Evolutionary conservation across 2,329 filamentous ascomycete genomes (phyloP), one percentile per base, ranked within the genome.

Genomic region (Colletotrichum higginsianum): DNA sequence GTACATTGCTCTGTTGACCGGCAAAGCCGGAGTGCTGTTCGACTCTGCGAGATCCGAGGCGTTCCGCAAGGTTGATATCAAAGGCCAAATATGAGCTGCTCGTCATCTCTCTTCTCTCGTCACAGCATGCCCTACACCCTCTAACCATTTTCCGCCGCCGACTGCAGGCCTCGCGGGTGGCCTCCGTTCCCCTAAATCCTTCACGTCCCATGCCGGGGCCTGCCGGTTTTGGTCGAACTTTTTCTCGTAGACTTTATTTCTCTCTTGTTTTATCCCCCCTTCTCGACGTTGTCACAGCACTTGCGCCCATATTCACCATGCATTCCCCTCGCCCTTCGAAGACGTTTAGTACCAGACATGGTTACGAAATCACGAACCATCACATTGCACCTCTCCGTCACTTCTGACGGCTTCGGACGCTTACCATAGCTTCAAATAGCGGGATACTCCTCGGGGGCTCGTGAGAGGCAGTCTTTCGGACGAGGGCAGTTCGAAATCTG

Each of bases 61-160:
- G 60, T 97, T 98, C 83, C 89, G 90, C 79, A 92, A 91, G 80
- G 93, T 98, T 86, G 95, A 98, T 84, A 97, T 98, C 86, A 98
- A 98, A 86, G 95, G 96, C 79, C 96, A 98, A 84, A 97, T 98
- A 80, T 96, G 86, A 92, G 76, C 64, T 74, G 56, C 40, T 58
- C 67, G 66, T 58, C 47, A 47, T 71, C 42, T 66, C 58, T 72
- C 38, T 47, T 53, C 16, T 60, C 47, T 66, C 57, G 50, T 63
- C n/a, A 40, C 69, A 68, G 60, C n/a, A 40, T 71, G 66, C 69
- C 60, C 60, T 58, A 55, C 53, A 72, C 66, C 65, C 26, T 42
- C 57, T 62, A 18, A 63, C 58, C 30, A 46, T 30, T 42, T 42
- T 30, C 58, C 44, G 46, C 38, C 58, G 40, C 30, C 69, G 53